Percentiles rank a stretch among this genome's conserved stretches.
These are phyloP conservation scores for Eimeria maxima DNA, from an alignment of 169 alveolate genomes.

Conservation along the genomic window DNA sequence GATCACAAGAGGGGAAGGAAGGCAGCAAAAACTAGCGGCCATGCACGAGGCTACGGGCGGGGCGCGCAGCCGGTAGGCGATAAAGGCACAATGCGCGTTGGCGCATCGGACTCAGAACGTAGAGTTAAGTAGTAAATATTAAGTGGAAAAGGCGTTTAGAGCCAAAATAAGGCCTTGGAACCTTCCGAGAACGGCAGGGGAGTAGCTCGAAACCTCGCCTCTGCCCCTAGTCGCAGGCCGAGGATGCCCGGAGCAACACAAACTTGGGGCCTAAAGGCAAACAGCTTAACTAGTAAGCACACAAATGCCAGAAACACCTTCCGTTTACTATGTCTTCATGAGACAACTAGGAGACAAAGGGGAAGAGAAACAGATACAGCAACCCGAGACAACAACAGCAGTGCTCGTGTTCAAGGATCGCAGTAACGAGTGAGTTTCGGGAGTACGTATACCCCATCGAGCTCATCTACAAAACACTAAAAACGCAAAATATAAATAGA, in stretches of 20 bases:
- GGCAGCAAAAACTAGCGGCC: not conserved
- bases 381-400: conserved; percentile 47
- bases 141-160: conserved; percentile 22
- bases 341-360: conserved; percentile 59
- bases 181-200: conserved; percentile 21
- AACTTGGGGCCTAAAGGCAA: conserved; percentile 27
- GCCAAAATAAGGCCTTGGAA: not conserved
- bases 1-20: not conserved
- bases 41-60: conserved; percentile 63
- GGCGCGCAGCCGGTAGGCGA: conserved; percentile 53
- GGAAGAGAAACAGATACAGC: conserved; percentile 8
- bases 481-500: not conserved
- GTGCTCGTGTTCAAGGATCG: conserved; percentile 59
- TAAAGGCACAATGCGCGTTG: not conserved
- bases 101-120: not conserved
- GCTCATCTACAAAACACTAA: conserved; percentile 3
- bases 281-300: not conserved
- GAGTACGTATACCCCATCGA: conserved; percentile 43
- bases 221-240: conserved; percentile 47
- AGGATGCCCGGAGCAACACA: conserved; percentile 26
- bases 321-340: conserved; percentile 26
- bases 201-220: conserved; percentile 30
- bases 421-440: conserved; percentile 38
- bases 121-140: not conserved
- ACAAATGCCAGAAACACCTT: conserved; percentile 28